Evolutionary conservation across 805 yeast species (phyloP).

Genomic region (Lipomyces chichibuensis): DNA sequence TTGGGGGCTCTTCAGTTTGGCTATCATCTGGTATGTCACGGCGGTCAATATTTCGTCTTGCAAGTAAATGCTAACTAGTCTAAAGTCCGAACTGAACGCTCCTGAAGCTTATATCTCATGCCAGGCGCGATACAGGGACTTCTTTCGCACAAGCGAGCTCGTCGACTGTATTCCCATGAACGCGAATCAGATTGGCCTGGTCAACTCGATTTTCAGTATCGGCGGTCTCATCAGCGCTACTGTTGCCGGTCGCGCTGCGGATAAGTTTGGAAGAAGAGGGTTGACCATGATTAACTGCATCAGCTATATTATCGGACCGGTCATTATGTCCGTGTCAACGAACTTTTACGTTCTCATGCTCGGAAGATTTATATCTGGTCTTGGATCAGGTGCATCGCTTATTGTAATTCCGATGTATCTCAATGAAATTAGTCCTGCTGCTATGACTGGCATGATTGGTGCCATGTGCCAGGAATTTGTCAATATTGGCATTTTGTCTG

Average conservation of each 20-base stretch:
- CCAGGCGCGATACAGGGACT: conserved; percentile 18
- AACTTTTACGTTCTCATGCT: conserved; percentile 51
- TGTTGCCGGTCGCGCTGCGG: conserved; percentile 66
- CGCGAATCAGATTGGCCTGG: conserved; percentile 64
- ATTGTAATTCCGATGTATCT: conserved; percentile 84
- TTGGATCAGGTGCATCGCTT: conserved; percentile 85
- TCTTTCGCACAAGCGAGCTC: conserved; percentile 40
- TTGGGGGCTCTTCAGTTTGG: conserved; percentile 88
- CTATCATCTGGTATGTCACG: conserved; percentile 65
- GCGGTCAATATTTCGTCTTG: neutral
- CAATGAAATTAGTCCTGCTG: conserved; percentile 75
- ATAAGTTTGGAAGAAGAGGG: conserved; percentile 63
- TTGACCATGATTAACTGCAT: conserved; percentile 57
- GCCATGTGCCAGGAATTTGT: conserved; percentile 86
- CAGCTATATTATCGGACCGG: conserved; percentile 63
- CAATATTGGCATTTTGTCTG: conserved; percentile 78
- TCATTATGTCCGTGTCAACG: conserved; percentile 57
- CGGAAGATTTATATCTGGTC: conserved; percentile 79
- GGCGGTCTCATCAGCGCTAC: conserved; percentile 83
- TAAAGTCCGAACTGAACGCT: conserved; percentile 80
- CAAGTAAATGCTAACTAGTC: neutral
- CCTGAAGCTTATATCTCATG: conserved; percentile 55
- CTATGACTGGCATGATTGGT: conserved; percentile 76
- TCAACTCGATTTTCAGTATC: conserved; percentile 76
- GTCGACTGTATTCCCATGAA: conserved; percentile 61